Evolutionary conservation across 2,329 filamentous ascomycete species (phyloP).

Genomic region (Arthrobotrys megalospora): DNA sequence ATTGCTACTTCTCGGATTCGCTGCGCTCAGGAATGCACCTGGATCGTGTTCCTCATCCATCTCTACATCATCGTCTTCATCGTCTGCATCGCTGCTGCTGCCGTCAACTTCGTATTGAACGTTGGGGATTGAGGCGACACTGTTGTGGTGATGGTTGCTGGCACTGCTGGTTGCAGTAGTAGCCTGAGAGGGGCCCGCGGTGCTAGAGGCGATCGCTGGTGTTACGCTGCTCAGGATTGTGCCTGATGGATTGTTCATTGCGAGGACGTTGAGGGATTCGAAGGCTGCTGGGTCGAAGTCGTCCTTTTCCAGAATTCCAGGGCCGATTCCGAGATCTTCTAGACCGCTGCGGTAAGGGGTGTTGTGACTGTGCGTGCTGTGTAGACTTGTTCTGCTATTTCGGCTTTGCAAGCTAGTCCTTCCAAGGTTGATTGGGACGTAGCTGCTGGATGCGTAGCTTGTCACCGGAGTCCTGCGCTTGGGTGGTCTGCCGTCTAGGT

Average conservation of each 20-base stretch:
- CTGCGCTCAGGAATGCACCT: constrained; percentile 27
- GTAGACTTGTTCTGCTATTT: constrained; percentile 54
- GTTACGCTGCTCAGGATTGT: constrained; percentile 40
- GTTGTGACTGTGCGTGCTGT: constrained; percentile 52
- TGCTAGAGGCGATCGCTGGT: constrained; percentile 43
- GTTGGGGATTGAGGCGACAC: constrained; percentile 24
- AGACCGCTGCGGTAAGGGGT: constrained; percentile 45
- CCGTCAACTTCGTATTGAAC: constrained; percentile 30
- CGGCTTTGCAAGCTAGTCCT: constrained; percentile 54
- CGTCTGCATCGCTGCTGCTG: constrained; percentile 57
- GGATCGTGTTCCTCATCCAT: constrained; percentile 55
- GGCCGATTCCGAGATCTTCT: constrained; percentile 50
- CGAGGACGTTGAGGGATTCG: constrained; percentile 56
- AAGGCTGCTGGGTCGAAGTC: constrained; percentile 59
- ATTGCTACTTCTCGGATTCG: constrained; percentile 36
- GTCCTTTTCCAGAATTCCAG: constrained; percentile 57
- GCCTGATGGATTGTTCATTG: constrained; percentile 53
- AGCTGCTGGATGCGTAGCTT: constrained; percentile 42
- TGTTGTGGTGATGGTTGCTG: constrained; percentile 20
- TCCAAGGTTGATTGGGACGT: constrained; percentile 46
- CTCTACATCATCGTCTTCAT: constrained; percentile 63
- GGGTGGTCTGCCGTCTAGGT: constrained; percentile 44
- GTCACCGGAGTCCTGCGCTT: constrained; percentile 50
- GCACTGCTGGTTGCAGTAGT: not conserved
- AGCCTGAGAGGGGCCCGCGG: not conserved